Base-by-base conservation (phyloP, 2,329 filamentous ascomycete species). In the Laburnicola sp. region DNA sequence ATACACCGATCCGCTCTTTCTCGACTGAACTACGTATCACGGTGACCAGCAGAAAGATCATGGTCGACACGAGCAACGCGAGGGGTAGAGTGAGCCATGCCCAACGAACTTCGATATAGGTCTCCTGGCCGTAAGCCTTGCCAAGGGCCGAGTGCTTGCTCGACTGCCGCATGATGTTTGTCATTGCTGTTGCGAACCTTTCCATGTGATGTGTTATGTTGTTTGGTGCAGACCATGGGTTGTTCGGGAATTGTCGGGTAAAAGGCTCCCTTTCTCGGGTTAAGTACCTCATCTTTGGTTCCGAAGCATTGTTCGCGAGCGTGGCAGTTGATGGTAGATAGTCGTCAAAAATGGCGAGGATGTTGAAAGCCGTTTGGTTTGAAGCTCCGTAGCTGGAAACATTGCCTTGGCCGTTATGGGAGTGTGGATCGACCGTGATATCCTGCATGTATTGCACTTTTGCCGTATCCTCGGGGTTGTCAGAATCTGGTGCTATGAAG, bases 41-140 rank as follows among this genome's bases (percentile, higher is more conserved):
- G 0, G 68, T 70, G 0, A 56, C 53, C 1, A 58, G 1, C 1
- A 73, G 52, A 40, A 71, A 73, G 0, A 65, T 8, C 1, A 63
- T 37, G 5, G 40, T 56, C 0, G 68, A 26, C 0, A 54, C 7
- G 0, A 70, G 43, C 0, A 73, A 45, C 1, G 49, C 50, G 3
- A 68, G 21, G 2, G 70, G 70, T 2, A 72, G 53, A 0, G 58
- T 41, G 2, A 74, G 48, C 71, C 70, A 73, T 21, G 21, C 53
- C 66, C 66, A 72, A 0, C 60, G 59, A 0, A 74, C 68, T 0
- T 51, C 31, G 0, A 74, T 60, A 31, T 57, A 72, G 0, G 44
- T 64, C 25, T 69, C 59, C 2, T n/a, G 42, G 6, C 28, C 35
- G 31, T 39, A 68, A 0, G 64, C 59, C 4, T 42, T 1, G 0